Percentiles rank a stretch among this genome's conserved stretches.
Evolutionary conservation across 441 rosid species (phyloP).

Genomic region (Eutrema salsugineum): DNA sequence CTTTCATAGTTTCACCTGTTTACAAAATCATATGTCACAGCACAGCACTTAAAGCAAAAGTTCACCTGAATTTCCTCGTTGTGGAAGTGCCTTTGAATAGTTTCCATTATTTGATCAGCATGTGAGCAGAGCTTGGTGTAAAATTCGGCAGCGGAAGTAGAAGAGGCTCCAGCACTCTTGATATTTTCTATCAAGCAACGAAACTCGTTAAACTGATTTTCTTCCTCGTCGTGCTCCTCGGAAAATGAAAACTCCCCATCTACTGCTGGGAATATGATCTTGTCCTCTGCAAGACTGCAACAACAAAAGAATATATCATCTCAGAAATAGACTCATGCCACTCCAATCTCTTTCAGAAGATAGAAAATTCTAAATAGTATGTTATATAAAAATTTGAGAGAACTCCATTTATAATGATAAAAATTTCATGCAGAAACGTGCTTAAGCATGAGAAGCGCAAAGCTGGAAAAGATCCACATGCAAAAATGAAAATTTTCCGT

Average conservation of each 20-base stretch:
- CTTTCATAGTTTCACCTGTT: slow-evolving; percentile 18
- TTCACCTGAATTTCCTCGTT: slow-evolving; percentile 70
- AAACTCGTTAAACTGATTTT: slow-evolving; percentile 52
- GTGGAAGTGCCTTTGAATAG: slow-evolving; percentile 57
- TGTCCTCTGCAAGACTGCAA: slow-evolving; percentile 73
- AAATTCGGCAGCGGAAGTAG: slow-evolving; percentile 56
- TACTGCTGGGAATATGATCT: slow-evolving; percentile 74
- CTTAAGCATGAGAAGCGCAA: slow-evolving; percentile 6
- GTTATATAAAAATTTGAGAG: neutral
- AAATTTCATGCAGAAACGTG: slow-evolving; percentile 18
- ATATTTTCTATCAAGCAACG: slow-evolving; percentile 63
- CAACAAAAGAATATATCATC: slow-evolving; percentile 11
- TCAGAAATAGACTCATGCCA: slow-evolving; percentile 12
- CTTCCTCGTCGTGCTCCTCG: slow-evolving; percentile 70
- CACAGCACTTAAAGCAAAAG: slow-evolving; percentile 4
- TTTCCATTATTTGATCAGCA: slow-evolving; percentile 68
- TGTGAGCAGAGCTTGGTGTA: slow-evolving; percentile 56
- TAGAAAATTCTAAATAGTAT: neutral
- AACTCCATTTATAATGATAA: slow-evolving; percentile 1
- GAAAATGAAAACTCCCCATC: slow-evolving; percentile 56
- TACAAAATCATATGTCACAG: slow-evolving; percentile 12
- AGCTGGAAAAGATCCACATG: slow-evolving; percentile 18
- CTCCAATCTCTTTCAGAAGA: neutral
- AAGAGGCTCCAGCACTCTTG: slow-evolving; percentile 55
- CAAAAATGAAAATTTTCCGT: neutral